These are phyloP conservation scores for Penicillium arizonense DNA, from an alignment of 495 filamentous ascomycete species.

Conservation along the genomic window DNA sequence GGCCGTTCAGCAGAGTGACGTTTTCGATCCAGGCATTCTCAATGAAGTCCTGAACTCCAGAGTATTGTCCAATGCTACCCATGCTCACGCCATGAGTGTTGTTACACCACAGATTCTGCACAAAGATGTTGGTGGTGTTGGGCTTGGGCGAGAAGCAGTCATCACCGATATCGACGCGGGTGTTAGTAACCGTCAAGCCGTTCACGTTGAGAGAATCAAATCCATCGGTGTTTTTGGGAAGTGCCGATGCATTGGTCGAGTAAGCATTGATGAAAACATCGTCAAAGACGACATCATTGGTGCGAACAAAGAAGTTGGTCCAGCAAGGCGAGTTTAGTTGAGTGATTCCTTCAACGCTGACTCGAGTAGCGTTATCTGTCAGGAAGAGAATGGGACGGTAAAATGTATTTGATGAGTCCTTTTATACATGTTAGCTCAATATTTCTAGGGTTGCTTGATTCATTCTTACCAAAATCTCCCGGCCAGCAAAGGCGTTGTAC, in stretches of 20 bases:
- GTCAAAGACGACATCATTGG: constrained; percentile 51
- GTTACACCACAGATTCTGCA: constrained; percentile 59
- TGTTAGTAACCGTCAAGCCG: constrained; percentile 47
- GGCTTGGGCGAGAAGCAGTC: constrained; percentile 62
- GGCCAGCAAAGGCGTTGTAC: constrained; percentile 48
- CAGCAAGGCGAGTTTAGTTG: constrained; percentile 59
- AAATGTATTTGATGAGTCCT: constrained; percentile 51
- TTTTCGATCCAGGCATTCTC: constrained; percentile 56
- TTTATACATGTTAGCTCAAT: not conserved
- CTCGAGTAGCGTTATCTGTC: constrained; percentile 54
- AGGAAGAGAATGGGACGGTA: constrained; percentile 56
- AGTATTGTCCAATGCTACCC: constrained; percentile 57
- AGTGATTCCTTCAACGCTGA: constrained; percentile 54
- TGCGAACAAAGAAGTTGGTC: constrained; percentile 57
- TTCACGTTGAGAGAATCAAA: constrained; percentile 54
- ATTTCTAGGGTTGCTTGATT: not conserved
- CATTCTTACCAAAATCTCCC: constrained; percentile 39
- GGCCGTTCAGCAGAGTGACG: constrained; percentile 52
- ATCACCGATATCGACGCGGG: constrained; percentile 53
- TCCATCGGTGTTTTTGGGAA: constrained; percentile 58
- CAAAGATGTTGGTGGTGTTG: constrained; percentile 55
- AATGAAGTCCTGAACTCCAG: constrained; percentile 51
- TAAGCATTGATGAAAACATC: constrained; percentile 52
- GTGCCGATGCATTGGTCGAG: constrained; percentile 49
- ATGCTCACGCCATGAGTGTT: constrained; percentile 57